A percentile compares a stretch with the other conserved stretches of the same genome.
Conservation (phyloP, 2,329 filamentous ascomycete species). For the Pseudomassariella vexata region DNA sequence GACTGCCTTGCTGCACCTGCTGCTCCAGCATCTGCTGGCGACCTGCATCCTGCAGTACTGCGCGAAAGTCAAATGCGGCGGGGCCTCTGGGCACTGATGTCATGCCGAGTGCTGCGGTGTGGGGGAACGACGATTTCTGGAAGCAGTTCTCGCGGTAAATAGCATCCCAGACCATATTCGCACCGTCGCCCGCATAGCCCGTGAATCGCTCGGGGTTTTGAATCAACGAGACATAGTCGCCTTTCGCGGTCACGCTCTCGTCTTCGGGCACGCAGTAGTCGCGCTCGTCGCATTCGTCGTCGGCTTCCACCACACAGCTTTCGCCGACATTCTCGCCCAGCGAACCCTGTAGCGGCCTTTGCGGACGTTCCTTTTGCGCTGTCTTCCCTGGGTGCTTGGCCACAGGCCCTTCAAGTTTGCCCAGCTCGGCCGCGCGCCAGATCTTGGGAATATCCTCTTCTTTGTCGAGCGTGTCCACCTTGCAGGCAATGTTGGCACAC, state of each 20-base stretch:
- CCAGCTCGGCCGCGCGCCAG: conserved; percentile 87
- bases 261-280: conserved; percentile 97
- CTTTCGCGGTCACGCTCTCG: conserved; percentile 77
- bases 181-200: conserved; percentile 79
- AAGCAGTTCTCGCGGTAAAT: conserved; percentile 99
- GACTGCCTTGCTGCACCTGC: conserved; percentile 46
- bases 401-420: conserved; percentile 84
- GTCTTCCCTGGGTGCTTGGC: conserved; percentile 81
- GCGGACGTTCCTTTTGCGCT: conserved; percentile 63
- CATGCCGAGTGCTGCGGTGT: conserved; percentile 48
- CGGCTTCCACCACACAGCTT: conserved; percentile 94
- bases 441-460: conserved; percentile 89
- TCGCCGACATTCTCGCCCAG: conserved; percentile 85
- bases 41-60: conserved; percentile 53
- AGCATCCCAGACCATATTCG: conserved; percentile 90
- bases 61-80: conserved; percentile 55
- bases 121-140: conserved; percentile 58
- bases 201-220: conserved; percentile 96
- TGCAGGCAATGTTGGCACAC: conserved; percentile 95
- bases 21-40: conserved; percentile 58
- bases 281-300: conserved; percentile 92
- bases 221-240: conserved; percentile 91
- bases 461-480: conserved; percentile 90
- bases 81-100: conserved; percentile 38
- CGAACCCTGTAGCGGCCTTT: conserved; percentile 72